Evolutionary conservation across 805 yeast genomes (phyloP), one percentile per base, ranked within the genome.

Genomic region (Candida rishiriensis): DNA sequence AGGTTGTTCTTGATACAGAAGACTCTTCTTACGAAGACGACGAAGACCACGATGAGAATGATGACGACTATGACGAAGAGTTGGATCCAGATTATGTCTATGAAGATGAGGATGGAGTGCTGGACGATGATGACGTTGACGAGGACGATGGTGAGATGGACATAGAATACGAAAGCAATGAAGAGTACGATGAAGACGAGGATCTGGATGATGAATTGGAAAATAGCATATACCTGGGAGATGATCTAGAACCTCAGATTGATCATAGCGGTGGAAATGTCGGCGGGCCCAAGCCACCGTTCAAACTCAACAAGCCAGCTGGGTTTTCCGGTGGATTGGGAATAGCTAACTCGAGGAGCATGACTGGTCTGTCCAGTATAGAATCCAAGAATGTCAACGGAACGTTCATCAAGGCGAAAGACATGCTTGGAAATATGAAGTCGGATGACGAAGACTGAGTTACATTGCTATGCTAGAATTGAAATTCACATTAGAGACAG

Each of bases 51-150:
- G 69, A 60, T 11, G 63, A 58, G 10, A 65, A 54, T 2, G 65
- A 61, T 6, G 64, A 59, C 8, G 64, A 36, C 1, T 40, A 41
- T 32, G 50, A 45, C 30, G 46, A 50, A 36, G 52, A 44, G n/a
- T 43, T 41, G 26, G 54, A 52, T 28, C 50, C 47, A 11, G 55
- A 50, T 29, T 47, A 51, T n/a, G 40, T 46, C n/a, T 42, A 48
- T 29, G 55, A 49, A 31, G 56, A 51, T 40, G 56, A 49, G 7
- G 42, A 59, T 3, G 65, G 60, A 9, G 59, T 55, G 10, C 64
- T 60, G 6, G 58, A 61, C 17, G 60, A 58, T 15, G 61, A 61
- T 7, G 70, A 64, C 16, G 64, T 59, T 10, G 59, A 57, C 28
- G 59, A 60, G 15, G 59, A 59, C 16, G 57, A 56, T 4, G 60